Evolutionary conservation across 306 rosid species (phyloP), one percentile per base, ranked within the genome.

Genomic region (Begonia fuchsioides): DNA sequence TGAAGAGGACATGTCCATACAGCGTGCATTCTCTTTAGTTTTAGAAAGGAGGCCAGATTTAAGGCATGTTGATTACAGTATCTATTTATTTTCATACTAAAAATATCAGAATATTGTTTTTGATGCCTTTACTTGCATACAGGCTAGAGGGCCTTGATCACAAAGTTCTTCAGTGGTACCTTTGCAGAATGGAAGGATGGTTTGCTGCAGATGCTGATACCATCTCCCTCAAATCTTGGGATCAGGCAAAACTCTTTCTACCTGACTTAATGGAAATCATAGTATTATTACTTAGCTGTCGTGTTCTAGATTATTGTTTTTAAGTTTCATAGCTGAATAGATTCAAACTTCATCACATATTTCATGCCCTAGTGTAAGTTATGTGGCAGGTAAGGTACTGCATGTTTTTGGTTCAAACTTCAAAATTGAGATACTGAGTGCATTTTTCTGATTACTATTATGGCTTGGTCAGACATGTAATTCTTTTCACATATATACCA

Each of bases 141-240:
- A 90, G 97, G 80, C 64, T 92, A 78, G 96, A 92, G 53, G 98
- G 96, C 49, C 72, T 82, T 50, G 66, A 85, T 35, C 78, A 85
- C 68, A 92, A 86, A 69, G 98, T 92, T 49, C 76, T 92, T 55
- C 98, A 85, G 59, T 92, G 98, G 98, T 92, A 92, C 72, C 61
- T 92, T 53, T 92, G 98, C 65, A 66, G 98, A 74, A 77, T 92
- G 98, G 98, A 92, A 64, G 98, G 98, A 43, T 92, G 98, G 98
- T 92, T 92, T 79, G 94, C 98, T 38, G 84, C 94, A 39, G 98
- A 92, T 82, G 72, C 94, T 32, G 95, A 92, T 35, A 67, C 93
- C 13, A 92, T 85, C 64, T 92, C 98, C 12, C 68, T 82, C 15
- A 85, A 92, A 75, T 65, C 70, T 67, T 92, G 98, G 98, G 98